Evolutionary conservation across 2,329 filamentous ascomycete genomes (phyloP), one percentile per base, ranked within the genome.

Genomic region (Xylaria polymorpha): DNA sequence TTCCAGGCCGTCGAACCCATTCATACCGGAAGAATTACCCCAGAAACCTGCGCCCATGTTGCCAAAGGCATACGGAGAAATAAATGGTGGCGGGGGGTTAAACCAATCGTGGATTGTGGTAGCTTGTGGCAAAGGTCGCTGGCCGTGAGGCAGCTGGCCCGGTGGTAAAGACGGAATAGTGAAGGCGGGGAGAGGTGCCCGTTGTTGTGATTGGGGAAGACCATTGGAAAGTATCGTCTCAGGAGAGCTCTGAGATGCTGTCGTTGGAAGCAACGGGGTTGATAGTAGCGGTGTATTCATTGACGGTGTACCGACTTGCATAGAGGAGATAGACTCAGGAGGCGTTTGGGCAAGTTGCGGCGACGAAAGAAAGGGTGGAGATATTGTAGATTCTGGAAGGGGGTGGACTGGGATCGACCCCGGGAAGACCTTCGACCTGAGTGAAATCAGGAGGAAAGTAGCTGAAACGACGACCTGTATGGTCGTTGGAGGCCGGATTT

Each of bases 401-500:
- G 9, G 77, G 76, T 18, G 78, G 76, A 14, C 76, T 78, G 29
- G 70, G 70, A 43, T 79, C 77, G 55, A 78, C 71, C 25, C 65
- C 60, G 0, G 75, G 70, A 3, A 81, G 80, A 22, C 80, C 79
- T 20, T 74, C 75, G 1, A 73, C 63, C n/a, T 81, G 80, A 10
- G 76, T 79, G 64, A 79, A 81, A 32, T 90, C 88, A 1, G 89
- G 89, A 10, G 89, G 88, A 71, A 90, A 90, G 73, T 90, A 89
- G 18, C 88, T 90, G 70, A 89, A 88, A 8, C 88, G 83, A 25
- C 88, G 84, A 8, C 88, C 88, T 48, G 81, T 83, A 9, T 81
- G 81, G 68, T 88, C 86, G 5, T 82, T 85, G 20, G 83, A 84
- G 0, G 85, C 83, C 6, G 88, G 88, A 66, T 86, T 88, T 71